These are phyloP conservation scores for Isoetes taiwanensis DNA, from an alignment of 75 land plant genomes.

Conservation along the genomic window DNA sequence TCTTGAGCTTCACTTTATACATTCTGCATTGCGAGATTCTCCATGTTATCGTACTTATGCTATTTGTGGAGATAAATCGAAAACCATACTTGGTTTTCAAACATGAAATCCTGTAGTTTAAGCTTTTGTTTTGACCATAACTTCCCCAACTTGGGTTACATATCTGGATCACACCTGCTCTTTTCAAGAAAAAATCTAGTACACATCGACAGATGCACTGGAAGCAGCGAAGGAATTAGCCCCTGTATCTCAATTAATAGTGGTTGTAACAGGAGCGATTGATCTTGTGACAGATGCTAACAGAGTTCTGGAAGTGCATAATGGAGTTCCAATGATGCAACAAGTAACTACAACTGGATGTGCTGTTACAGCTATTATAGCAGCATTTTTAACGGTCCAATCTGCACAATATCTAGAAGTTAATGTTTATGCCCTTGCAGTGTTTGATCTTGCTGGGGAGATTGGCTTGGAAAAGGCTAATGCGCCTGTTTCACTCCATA, in stretches of 20 bases:
- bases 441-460: constrained; percentile 78
- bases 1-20: too few relatives aligned
- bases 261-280: constrained; percentile 84
- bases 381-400: constrained; percentile 69
- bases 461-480: constrained; percentile 54
- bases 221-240: constrained; percentile 81
- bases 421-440: constrained; percentile 54
- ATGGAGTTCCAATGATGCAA: constrained; percentile 85
- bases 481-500: constrained; percentile 84
- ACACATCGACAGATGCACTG: constrained; percentile 59
- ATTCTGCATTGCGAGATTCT: too few relatives aligned
- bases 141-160: too few relatives aligned
- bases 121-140: too few relatives aligned
- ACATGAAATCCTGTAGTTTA: too few relatives aligned
- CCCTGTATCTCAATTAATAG: constrained; percentile 38
- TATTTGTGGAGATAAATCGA: too few relatives aligned
- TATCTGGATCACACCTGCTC: too few relatives aligned
- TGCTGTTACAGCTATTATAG: constrained; percentile 79
- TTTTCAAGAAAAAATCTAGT: too few relatives aligned
- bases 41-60: too few relatives aligned
- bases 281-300: constrained; percentile 77
- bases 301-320: constrained; percentile 45
- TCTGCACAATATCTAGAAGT: constrained; percentile 49
- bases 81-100: too few relatives aligned
- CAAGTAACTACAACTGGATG: constrained; percentile 90